A percentile compares a stretch with the other conserved stretches of the same genome.
Evolutionary conservation across 257 asterid species (phyloP).

Genomic region (Rauvolfia tetraphylla): DNA sequence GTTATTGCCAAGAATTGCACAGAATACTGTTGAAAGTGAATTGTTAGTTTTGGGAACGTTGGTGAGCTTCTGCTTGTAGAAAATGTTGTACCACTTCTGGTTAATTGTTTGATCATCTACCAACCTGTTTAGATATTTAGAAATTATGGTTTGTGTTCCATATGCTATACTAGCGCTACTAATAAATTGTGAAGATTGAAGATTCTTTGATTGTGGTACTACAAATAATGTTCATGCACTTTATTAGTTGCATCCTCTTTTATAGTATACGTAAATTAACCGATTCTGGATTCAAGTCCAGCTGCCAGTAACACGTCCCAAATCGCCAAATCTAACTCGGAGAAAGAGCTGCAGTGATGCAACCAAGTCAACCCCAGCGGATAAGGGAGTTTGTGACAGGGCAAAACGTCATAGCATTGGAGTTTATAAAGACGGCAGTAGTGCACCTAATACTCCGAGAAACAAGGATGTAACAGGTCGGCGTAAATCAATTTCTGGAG

Average conservation of each 20-base stretch:
- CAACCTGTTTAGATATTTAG: no score
- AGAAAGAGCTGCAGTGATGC: constrained; percentile 93
- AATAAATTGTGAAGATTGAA: background rate
- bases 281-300: constrained; percentile 32
- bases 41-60: background rate
- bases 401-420: constrained; percentile 55
- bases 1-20: background rate
- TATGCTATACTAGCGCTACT: background rate
- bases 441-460: constrained; percentile 42
- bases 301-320: constrained; percentile 95
- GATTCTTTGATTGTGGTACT: background rate
- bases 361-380: constrained; percentile 39
- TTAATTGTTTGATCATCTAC: background rate
- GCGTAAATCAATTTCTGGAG: constrained; percentile 28
- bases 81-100: background rate
- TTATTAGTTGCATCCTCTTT: background rate
- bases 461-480: constrained; percentile 37
- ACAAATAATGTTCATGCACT: background rate
- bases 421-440: constrained; percentile 36
- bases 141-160: background rate
- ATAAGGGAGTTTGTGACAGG: constrained; percentile 29
- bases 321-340: constrained; percentile 77
- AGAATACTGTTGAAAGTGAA: background rate
- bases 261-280: constrained; percentile 2
- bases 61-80: background rate